Percentiles rank a stretch among this genome's conserved stretches.
phyloP scores from a whole-genome alignment of 805 yeast genomes.

The Cyberlindnera misumaiensis region DNA sequence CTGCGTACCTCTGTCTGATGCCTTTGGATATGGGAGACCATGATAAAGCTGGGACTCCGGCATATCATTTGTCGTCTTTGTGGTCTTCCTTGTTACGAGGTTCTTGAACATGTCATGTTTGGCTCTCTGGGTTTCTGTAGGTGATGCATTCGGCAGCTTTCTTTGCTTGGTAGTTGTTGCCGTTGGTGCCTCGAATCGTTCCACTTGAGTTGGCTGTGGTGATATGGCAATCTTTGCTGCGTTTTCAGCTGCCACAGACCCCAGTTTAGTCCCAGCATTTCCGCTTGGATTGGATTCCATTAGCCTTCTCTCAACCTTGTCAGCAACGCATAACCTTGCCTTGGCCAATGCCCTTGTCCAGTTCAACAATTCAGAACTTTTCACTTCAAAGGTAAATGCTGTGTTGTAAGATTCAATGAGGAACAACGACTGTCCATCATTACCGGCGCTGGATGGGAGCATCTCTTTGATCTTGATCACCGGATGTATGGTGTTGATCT shows the following conservation, averaged over 20 bases:
- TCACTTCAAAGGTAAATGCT: slow-evolving; percentile 52
- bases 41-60: slow-evolving; percentile 26
- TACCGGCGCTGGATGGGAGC: slow-evolving; percentile 28
- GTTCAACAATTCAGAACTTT: slow-evolving; percentile 38
- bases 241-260: slow-evolving; percentile 30
- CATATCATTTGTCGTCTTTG: slow-evolving; percentile 18
- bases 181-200: slow-evolving; percentile 1
- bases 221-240: slow-evolving; percentile 28
- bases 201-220: slow-evolving; percentile 7
- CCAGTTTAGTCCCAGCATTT: slow-evolving; percentile 25
- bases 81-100: slow-evolving; percentile 24
- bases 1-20: not conserved
- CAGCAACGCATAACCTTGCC: slow-evolving; percentile 42
- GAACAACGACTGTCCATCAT: slow-evolving; percentile 36
- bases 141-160: not conserved
- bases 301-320: slow-evolving; percentile 28
- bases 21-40: slow-evolving; percentile 25
- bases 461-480: slow-evolving; percentile 56
- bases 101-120: slow-evolving; percentile 29
- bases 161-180: not conserved
- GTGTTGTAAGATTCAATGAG: slow-evolving; percentile 50
- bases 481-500: slow-evolving; percentile 46
- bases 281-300: slow-evolving; percentile 25
- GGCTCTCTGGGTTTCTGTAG: slow-evolving; percentile 1
- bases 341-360: slow-evolving; percentile 55